Evolutionary conservation across 2,329 filamentous ascomycete species (phyloP), one percentile per base, ranked within the genome.

Genomic region (Exutisphaerella laricina): DNA sequence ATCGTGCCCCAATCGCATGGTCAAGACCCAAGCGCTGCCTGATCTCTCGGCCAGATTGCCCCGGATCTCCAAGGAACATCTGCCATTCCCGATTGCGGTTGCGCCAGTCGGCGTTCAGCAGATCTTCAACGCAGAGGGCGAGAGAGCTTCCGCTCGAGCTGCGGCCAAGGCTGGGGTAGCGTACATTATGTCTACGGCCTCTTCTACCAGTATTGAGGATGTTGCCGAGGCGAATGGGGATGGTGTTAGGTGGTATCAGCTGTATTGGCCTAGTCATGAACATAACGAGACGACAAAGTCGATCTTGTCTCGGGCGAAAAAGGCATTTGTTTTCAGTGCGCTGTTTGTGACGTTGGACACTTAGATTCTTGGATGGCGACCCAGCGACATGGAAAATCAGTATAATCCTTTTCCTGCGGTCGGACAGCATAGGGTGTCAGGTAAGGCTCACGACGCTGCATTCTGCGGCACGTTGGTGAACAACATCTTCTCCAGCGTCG

Each of bases 331-430:
- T 1, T 87, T 73, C 62, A 71, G 70, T 21, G 79, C 78, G 1
- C 68, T 87, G 0, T 75, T 88, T 5, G 79, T 88, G 1, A 88
- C 84, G 0, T 68, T 87, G 0, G 84, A 88, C 61, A 86, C 82
- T 0, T 85, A 78, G 63, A 72, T 73, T 12, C 69, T 88, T 25
- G 75, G 74, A 0, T 88, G 83, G 82, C 70, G 84, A 25, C 83
- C 82, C 7, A 38, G 34, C 10, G 56, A 59, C 36, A 40, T 58
- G 35, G 54, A 59, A 16, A 47, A 54, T 18, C 51, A 45, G 35
- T 43, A 53, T 36, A 49, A 50, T 30, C 53, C 49, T 3, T 56
- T 56, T 39, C n/a, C 32, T 54, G 3, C 30, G 46, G n/a, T 33
- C 40, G 9, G 53, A 54, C 29, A 22, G 39, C 77, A 39, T n/a